Conservation (phyloP, 768 basidiomycete genomes). For the Russula ochroleuca region DNA sequence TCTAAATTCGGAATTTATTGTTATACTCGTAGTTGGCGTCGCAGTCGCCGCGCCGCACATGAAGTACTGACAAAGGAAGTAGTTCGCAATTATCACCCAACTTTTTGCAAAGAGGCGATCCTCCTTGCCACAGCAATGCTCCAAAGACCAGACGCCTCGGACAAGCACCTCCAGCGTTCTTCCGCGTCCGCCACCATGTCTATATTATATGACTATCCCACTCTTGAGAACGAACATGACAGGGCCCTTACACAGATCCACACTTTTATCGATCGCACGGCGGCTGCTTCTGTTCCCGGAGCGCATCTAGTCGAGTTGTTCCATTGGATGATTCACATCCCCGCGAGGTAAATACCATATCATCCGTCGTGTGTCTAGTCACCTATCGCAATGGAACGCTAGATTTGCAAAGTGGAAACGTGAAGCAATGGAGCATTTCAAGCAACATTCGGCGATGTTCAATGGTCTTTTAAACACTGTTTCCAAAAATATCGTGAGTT, state of each 20-base stretch:
- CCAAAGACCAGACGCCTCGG: not conserved
- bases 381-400: not conserved
- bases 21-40: conserved; percentile 9
- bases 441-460: conserved; percentile 16
- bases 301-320: conserved; percentile 28
- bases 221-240: conserved; percentile 7
- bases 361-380: too few relatives aligned
- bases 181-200: conserved; percentile 8
- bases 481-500: conserved; percentile 14
- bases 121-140: conserved; percentile 2
- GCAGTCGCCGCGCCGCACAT: conserved; percentile 16
- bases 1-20: not conserved
- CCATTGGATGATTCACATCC: conserved; percentile 27
- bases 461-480: conserved; percentile 21
- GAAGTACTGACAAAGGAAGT: conserved; percentile 11
- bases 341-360: conserved; percentile 9
- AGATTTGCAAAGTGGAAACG: conserved; percentile 30
- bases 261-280: not conserved
- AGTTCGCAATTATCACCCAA: conserved; percentile 4
- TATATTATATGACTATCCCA: conserved; percentile 10
- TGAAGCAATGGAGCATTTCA: conserved; percentile 20
- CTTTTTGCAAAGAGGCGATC: conserved; percentile 6
- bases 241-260: conserved; percentile 1
- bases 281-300: conserved; percentile 22
- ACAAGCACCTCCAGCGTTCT: conserved; percentile 11